Conservation (phyloP, 208 protist genomes). For the Crithidia thermophila region DNA sequence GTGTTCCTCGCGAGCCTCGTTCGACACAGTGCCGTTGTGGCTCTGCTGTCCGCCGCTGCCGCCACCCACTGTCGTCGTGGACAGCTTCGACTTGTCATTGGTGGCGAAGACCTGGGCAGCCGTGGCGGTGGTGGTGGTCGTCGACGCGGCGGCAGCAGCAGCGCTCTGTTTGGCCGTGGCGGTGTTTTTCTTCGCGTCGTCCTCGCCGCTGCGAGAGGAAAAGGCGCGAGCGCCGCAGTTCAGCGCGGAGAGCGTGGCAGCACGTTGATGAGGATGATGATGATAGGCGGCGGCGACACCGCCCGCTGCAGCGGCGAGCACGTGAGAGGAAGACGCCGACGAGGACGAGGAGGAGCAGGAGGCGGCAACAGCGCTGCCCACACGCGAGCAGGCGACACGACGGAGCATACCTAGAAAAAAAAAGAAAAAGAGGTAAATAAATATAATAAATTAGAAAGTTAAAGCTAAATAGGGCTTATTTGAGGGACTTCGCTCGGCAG, state of each 20-base stretch:
- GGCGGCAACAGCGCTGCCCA: not conserved
- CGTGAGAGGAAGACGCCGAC: not conserved
- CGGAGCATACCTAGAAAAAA: slow-evolving; percentile 22
- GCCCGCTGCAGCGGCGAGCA: too few species aligned
- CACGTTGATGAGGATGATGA: not conserved
- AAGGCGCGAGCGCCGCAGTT: slow-evolving; percentile 8
- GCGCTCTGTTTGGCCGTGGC: not conserved
- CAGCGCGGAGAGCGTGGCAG: not conserved
- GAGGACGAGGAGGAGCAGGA: not conserved
- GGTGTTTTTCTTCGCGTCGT: slow-evolving; percentile 3
- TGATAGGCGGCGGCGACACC: not conserved
- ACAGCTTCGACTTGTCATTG: not conserved
- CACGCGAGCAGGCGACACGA: slow-evolving; percentile 13
- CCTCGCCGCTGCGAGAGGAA: slow-evolving; percentile 18
- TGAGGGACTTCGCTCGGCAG: too few species aligned
- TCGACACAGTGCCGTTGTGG: slow-evolving; percentile 5
- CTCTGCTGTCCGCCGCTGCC: slow-evolving; percentile 1
- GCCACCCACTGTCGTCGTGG: not conserved
- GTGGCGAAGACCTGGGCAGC: slow-evolving; percentile 22
- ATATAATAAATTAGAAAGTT: not conserved
- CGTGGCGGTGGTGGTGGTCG: slow-evolving; percentile 9
- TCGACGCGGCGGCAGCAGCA: slow-evolving; percentile 14
- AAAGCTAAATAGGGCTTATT: not conserved
- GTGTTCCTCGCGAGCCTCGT: slow-evolving; percentile 2
- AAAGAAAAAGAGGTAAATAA: slow-evolving; percentile 10